Evolutionary conservation across 2,329 filamentous ascomycete species (phyloP).

Genomic region (Fusarium tricinctum): DNA sequence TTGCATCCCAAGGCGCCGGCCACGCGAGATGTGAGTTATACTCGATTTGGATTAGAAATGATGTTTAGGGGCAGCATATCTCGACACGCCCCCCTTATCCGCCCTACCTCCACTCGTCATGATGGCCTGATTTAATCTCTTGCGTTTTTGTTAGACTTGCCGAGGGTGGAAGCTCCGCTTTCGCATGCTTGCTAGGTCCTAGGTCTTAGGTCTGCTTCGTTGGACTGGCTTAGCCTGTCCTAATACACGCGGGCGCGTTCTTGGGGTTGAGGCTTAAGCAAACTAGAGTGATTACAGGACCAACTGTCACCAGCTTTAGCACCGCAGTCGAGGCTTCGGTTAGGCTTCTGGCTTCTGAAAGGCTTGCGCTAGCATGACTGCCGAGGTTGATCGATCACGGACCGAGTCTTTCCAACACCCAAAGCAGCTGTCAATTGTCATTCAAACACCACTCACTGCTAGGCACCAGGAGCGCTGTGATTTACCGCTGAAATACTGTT

Average conservation of each 20-base stretch:
- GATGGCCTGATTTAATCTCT: conserved; percentile 52
- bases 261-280: conserved; percentile 36
- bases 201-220: background rate
- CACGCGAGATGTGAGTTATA: conserved; percentile 52
- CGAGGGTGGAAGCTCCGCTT: conserved; percentile 43
- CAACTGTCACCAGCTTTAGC: conserved; percentile 24
- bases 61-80: conserved; percentile 23
- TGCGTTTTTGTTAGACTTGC: conserved; percentile 35
- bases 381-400: conserved; percentile 35
- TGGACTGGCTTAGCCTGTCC: conserved; percentile 25
- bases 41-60: conserved; percentile 47
- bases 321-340: conserved; percentile 28
- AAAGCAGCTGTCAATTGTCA: conserved; percentile 4
- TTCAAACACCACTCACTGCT: too few relatives aligned
- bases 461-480: too few relatives aligned
- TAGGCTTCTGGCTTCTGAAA: conserved; percentile 37
- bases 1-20: conserved; percentile 43
- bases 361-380: conserved; percentile 28
- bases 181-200: conserved; percentile 8
- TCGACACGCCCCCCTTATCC: conserved; percentile 21
- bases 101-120: conserved; percentile 43
- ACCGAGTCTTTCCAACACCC: conserved; percentile 28
- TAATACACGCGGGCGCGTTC: conserved; percentile 27
- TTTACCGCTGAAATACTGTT: conserved; percentile 2
- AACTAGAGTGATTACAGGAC: conserved; percentile 13